Evolutionary conservation across 352 stramenopile species (phyloP).

Genomic region (Globisporangium nagaii): DNA sequence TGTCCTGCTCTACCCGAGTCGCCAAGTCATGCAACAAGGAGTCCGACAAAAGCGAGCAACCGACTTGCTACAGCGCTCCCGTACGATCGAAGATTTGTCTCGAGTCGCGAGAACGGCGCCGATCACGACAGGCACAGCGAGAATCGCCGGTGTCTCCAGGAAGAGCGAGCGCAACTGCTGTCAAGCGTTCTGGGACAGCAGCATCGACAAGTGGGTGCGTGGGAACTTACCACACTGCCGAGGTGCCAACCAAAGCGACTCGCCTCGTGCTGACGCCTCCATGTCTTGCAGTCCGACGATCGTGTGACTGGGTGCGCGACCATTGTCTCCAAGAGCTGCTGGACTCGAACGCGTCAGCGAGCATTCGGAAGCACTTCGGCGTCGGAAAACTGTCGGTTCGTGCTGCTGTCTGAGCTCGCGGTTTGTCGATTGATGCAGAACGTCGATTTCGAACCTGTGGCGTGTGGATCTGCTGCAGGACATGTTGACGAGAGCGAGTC

Average conservation of each 20-base stretch:
- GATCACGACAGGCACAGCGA: background rate
- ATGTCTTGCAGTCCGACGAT: conserved; percentile 8
- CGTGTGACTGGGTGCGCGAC: conserved; percentile 36
- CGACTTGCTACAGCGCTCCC: conserved; percentile 3
- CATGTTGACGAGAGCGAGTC: conserved; percentile 2
- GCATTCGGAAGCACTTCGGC: conserved; percentile 33
- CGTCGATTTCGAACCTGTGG: too few species aligned
- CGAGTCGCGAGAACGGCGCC: background rate
- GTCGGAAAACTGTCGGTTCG: conserved; percentile 33
- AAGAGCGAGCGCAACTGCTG: background rate
- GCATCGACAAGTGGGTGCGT: conserved; percentile 5
- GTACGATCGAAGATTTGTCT: background rate
- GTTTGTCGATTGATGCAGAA: too few species aligned
- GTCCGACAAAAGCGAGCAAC: background rate
- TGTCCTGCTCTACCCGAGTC: background rate
- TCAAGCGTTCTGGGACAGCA: background rate
- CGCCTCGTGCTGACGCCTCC: too few species aligned
- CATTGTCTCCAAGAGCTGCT: conserved; percentile 46
- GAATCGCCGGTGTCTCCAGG: background rate
- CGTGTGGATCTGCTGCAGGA: conserved; percentile 13
- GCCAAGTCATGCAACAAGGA: background rate
- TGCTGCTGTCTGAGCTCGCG: too few species aligned
- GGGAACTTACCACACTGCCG: too few species aligned
- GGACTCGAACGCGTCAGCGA: conserved; percentile 8
- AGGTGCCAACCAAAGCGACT: too few species aligned